Evolutionary conservation across 768 basidiomycete genomes (phyloP).

Genomic region (Podaxis mareebaensis): DNA sequence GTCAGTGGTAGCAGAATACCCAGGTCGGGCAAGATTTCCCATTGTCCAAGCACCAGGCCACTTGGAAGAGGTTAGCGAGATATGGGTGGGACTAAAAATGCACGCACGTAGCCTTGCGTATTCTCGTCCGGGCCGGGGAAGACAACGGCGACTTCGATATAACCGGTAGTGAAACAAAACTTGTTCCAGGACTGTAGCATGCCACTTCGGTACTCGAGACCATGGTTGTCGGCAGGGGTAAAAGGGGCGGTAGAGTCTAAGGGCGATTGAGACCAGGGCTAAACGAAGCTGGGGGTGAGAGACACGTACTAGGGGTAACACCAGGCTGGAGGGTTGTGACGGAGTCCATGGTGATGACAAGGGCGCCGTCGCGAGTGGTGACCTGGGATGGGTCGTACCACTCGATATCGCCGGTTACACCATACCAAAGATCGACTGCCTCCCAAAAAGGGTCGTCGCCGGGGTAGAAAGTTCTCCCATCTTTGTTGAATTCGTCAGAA

Average conservation of each 20-base stretch:
- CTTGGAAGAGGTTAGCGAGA: constrained; percentile 28
- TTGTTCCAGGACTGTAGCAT: constrained; percentile 94
- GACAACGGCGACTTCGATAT: constrained; percentile 66
- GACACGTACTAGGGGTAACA: constrained; percentile 31
- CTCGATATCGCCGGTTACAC: constrained; percentile 67
- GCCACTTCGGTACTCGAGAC: constrained; percentile 63
- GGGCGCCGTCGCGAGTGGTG: constrained; percentile 62
- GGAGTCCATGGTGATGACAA: constrained; percentile 71
- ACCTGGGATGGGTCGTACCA: constrained; percentile 75
- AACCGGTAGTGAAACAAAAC: constrained; percentile 81
- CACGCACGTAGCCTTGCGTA: constrained; percentile 50
- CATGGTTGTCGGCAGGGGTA: constrained; percentile 50
- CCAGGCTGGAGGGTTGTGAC: constrained; percentile 28
- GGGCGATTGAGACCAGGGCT: background rate
- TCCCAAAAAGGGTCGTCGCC: constrained; percentile 74
- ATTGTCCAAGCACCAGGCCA: constrained; percentile 91
- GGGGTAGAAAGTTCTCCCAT: constrained; percentile 65
- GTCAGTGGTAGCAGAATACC: constrained; percentile 77
- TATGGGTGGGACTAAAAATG: constrained; percentile 2
- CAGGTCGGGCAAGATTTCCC: constrained; percentile 85
- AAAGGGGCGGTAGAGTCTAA: constrained; percentile 48
- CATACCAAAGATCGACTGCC: constrained; percentile 73
- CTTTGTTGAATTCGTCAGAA: constrained; percentile 73
- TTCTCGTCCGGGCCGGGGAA: constrained; percentile 60
- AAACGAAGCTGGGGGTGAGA: background rate